These are phyloP conservation scores for Vitis hybrid DNA, from an alignment of 177 flowering plant genomes.

Conservation along the genomic window DNA sequence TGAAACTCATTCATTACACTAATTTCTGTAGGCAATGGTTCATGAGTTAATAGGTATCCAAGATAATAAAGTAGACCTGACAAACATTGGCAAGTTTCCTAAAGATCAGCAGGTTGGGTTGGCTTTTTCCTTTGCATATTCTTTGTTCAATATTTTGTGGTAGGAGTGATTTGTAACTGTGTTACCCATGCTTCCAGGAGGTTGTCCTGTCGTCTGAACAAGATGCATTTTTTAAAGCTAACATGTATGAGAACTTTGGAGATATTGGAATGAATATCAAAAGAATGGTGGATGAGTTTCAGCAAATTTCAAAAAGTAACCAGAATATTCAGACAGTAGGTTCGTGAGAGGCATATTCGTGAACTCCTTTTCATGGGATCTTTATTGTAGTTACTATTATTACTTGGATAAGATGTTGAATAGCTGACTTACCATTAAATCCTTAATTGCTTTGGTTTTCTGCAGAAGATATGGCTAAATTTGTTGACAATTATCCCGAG, in stretches of 20 bases:
- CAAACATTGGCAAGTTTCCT: constrained; percentile 52
- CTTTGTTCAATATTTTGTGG: background rate
- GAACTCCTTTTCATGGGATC: background rate
- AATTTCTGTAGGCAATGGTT: constrained; percentile 82
- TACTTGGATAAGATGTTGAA: background rate
- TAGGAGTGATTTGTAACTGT: constrained; percentile 6
- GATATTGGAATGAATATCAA: constrained; percentile 97
- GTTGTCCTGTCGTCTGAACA: constrained; percentile 93
- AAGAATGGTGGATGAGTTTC: constrained; percentile 96
- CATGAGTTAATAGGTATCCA: constrained; percentile 90
- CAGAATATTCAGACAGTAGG: constrained; percentile 97
- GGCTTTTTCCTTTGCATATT: background rate
- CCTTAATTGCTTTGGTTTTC: constrained; percentile 14
- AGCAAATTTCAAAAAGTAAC: constrained; percentile 87
- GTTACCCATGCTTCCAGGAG: constrained; percentile 49
- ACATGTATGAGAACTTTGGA: constrained; percentile 98
- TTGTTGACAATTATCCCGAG: constrained; percentile 97
- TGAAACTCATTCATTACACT: constrained; percentile 11
- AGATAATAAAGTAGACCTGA: constrained; percentile 88
- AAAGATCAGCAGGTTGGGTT: constrained; percentile 88
- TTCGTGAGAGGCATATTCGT: constrained; percentile 24
- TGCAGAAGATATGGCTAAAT: constrained; percentile 98
- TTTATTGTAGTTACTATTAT: background rate
- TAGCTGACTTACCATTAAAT: constrained; percentile 5
- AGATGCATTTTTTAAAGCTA: constrained; percentile 88